phyloP scores from a whole-genome alignment of 202 grass and related monocot species.

The Setaria viridis region DNA sequence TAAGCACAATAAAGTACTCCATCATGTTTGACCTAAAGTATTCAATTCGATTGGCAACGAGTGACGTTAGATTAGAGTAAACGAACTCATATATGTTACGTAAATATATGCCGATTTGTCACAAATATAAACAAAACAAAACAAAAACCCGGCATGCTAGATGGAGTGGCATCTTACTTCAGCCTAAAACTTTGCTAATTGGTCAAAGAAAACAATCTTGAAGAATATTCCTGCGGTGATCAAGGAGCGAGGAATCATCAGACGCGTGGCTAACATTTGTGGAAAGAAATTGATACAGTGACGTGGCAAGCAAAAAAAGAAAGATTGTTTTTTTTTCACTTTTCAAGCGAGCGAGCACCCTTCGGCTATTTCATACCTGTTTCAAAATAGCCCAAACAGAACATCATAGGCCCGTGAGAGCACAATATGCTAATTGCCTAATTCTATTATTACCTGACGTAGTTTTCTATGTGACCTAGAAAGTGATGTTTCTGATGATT shows the following conservation, averaged over 20 bases:
- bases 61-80: background rate
- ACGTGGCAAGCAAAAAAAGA: background rate
- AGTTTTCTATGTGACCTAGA: too few relatives aligned
- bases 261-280: background rate
- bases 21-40: conserved; percentile 31
- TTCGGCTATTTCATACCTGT: background rate
- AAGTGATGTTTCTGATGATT: background rate
- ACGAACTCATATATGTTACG: background rate
- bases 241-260: conserved; percentile 28
- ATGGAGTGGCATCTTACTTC: conserved; percentile 20
- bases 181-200: conserved; percentile 12
- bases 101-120: conserved; percentile 4
- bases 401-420: too few relatives aligned
- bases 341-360: background rate
- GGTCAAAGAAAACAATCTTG: conserved; percentile 12
- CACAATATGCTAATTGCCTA: too few relatives aligned
- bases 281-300: conserved; percentile 12
- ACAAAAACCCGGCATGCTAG: background rate
- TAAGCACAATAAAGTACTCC: conserved; percentile 20
- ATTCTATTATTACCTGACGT: too few relatives aligned
- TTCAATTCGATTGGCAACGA: background rate
- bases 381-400: background rate
- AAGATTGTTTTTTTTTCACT: too few relatives aligned
- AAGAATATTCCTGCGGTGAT: conserved; percentile 27
- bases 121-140: background rate